Evolutionary conservation across 2,329 filamentous ascomycete species (phyloP), one percentile per base, ranked within the genome.

Genomic region (Colletotrichum sp.): DNA sequence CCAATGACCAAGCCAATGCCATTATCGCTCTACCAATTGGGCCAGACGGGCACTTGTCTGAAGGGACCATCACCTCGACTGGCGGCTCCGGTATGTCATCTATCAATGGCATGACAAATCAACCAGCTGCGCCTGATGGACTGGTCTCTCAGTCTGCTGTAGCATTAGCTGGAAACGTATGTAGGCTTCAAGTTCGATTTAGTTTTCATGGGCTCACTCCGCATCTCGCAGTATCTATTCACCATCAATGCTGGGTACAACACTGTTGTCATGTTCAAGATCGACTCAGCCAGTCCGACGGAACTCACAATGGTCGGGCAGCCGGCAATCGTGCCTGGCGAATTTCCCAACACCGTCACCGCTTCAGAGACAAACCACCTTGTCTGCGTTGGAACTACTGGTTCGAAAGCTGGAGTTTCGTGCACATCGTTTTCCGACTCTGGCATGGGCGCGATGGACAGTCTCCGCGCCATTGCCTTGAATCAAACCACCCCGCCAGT

Each of bases 401-500:
- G 88, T 2, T 81, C 82, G 9, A 80, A 78, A 18, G 83, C 86
- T 0, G 87, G 87, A 8, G 77, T 90, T 33, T 82, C 87, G 0
- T 90, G 87, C 78, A 82, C 82, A 13, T 69, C 76, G 2, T 87
- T 87, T 75, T 82, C 81, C 0, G 15, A 72, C 1, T 34, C 74
- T 0, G 88, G 87, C 1, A 78, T 90, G 1, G 78, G 75, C 0
- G 75, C 81, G 7, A 84, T 89, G 79, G 88, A 90, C 69, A 80
- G 69, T 2, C 83, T 88, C 0, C 84, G 87, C 0, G 69, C 82
- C 0, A 87, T 92, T 72, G 83, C 87, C 15, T 77, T 93, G 2
- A 80, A 82, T 2, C 91, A 93, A 78, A 86, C 85, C 0, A 92
- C 88, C 0, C 91, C 91, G 0, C 90, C 91, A 0, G 79, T 83